Evolutionary conservation across 495 filamentous ascomycete genomes (phyloP), one percentile per base, ranked within the genome.

Genomic region (Penicillium coprophilum): DNA sequence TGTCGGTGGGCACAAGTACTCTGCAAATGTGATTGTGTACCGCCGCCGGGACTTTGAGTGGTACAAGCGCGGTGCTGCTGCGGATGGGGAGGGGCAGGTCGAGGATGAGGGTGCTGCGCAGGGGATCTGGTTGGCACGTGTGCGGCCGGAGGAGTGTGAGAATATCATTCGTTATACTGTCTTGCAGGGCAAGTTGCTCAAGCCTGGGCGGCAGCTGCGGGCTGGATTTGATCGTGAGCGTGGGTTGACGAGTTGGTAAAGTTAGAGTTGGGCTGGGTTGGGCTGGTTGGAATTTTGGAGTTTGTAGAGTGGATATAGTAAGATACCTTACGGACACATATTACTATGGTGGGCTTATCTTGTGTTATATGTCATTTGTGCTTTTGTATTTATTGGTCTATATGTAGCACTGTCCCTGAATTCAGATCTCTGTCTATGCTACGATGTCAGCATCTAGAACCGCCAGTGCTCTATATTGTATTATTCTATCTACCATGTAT

Each of bases 101-200:
- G 68, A 64, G 15, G 75, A 69, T 30, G 73, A 72, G 34, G 79
- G 86, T 23, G 92, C 89, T 1, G 83, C 80, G 51, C 92, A 96
- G 77, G 93, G 92, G 50, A 93, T 98, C 58, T 98, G 94, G 94
- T 76, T 98, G 23, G 94, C 93, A 36, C 79, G 92, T 31, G 86
- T 98, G 10, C 70, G 81, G 65, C 94, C 95, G 2, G 90, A 94
- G 75, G 91, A 98, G 66, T 96, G 95, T 56, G 94, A 96, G 80
- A 92, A 91, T 53, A 87, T 98, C 50, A 85, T 98, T 39, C 81
- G 84, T 69, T 95, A 86, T 70, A 97, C 95, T 1, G 83, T 98
- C 1, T 64, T 97, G 61, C 85, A 96, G 78, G 95, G 94, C 6
- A 97, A 96, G 78, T 87, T 97, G 17, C 83, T 97, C 36, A 95